These are phyloP conservation scores for Podila epigama DNA, from an alignment of 192 early-diverging fungal species.

Conservation along the genomic window DNA sequence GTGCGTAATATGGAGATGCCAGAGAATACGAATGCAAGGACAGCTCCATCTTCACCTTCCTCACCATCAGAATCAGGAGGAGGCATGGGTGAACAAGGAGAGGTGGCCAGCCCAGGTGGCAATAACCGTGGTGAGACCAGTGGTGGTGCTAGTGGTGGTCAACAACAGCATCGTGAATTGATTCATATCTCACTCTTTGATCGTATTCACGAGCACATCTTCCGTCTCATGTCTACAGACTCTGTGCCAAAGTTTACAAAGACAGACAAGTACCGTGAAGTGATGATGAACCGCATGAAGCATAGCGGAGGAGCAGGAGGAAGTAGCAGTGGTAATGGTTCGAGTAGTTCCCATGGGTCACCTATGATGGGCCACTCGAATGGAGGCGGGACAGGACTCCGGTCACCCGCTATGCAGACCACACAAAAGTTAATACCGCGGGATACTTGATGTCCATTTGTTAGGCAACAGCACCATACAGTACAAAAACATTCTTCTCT, in stretches of 20 bases:
- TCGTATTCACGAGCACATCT: slow-evolving; percentile 72
- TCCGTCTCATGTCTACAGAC: slow-evolving; percentile 75
- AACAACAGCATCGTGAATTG: slow-evolving; percentile 23
- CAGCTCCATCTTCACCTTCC: slow-evolving; percentile 27
- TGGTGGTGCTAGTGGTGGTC: not conserved
- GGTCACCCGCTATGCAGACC: too few relatives aligned
- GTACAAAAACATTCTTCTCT: too few relatives aligned
- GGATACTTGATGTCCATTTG: too few relatives aligned
- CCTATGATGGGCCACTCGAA: too few relatives aligned
- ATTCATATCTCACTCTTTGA: slow-evolving; percentile 61
- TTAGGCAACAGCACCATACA: too few relatives aligned
- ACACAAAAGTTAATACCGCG: too few relatives aligned
- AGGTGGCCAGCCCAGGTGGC: not conserved
- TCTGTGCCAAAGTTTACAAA: slow-evolving; percentile 78
- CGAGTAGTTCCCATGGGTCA: not conserved
- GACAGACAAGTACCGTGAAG: slow-evolving; percentile 60
- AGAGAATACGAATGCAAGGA: slow-evolving; percentile 19
- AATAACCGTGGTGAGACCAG: too few relatives aligned
- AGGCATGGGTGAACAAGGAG: not conserved
- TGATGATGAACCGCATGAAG: slow-evolving; percentile 42
- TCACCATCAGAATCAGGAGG: not conserved
- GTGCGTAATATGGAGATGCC: slow-evolving; percentile 48
- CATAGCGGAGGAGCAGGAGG: not conserved
- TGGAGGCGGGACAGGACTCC: too few relatives aligned
- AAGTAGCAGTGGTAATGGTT: not conserved